Evolutionary conservation across 768 basidiomycete species (phyloP).

Genomic region (Naematelia aurantialba): DNA sequence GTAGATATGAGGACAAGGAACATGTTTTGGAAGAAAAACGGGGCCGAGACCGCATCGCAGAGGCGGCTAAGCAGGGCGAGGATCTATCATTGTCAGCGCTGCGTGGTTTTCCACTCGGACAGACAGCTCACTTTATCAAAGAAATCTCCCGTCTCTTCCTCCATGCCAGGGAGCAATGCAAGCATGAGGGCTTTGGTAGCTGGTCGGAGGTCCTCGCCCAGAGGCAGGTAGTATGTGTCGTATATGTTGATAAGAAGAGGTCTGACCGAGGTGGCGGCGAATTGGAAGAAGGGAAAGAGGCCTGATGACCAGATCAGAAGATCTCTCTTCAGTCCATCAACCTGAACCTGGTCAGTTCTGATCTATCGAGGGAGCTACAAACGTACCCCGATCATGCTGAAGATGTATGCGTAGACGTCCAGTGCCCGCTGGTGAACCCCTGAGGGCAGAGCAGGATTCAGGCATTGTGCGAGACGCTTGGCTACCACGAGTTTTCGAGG

Average conservation of each 20-base stretch:
- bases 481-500: conserved; percentile 90
- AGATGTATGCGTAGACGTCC: conserved; percentile 89
- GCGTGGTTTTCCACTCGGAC: not conserved
- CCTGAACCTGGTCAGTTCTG: no score
- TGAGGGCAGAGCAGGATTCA: conserved; percentile 94
- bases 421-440: conserved; percentile 95
- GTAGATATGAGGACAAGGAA: conserved; percentile 92
- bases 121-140: conserved; percentile 59
- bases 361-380: no score
- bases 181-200: conserved; percentile 92
- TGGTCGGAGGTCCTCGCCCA: conserved; percentile 75
- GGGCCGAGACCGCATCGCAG: conserved; percentile 74
- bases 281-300: conserved; percentile 97
- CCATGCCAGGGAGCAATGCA: conserved; percentile 86
- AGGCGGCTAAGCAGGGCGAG: conserved; percentile 72
- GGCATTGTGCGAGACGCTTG: conserved; percentile 89
- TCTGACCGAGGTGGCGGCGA: conserved; percentile 96
- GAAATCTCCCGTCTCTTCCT: conserved; percentile 96
- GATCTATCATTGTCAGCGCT: conserved; percentile 57
- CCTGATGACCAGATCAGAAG: conserved; percentile 91
- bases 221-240: conserved; percentile 83
- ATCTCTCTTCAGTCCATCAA: conserved; percentile 80
- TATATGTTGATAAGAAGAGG: conserved; percentile 87
- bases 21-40: conserved; percentile 92
- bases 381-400: conserved; percentile 83